Evolutionary conservation across 371 early-diverging fungal species (phyloP), one percentile per base, ranked within the genome.

Genomic region (Actinomortierella wolfii): DNA sequence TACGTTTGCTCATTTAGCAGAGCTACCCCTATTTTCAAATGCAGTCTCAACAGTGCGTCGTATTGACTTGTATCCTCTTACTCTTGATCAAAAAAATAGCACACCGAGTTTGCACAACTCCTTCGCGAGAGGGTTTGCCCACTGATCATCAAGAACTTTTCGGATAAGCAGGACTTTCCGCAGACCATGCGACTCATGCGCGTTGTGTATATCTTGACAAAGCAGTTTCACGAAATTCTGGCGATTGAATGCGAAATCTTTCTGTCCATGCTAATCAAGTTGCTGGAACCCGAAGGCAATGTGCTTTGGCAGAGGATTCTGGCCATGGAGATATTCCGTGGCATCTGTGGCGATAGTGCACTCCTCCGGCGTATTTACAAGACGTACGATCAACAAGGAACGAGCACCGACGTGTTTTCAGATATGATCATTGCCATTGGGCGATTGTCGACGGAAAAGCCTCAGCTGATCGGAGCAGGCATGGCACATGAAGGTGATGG

Each of bases 181-280:
- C 81, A 90, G 55, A 86, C 89, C 0, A 90, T 95, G 81, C 91
- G 97, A 3, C 76, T 95, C 17, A 89, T 91, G 56, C 82, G 97
- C 21, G 83, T 97, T 1, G 88, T 94, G 1, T 84, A 88, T 56
- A 83, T 90, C 34, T 80, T 97, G 21, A 85, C 96, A 45, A 89
- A 89, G 56, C 83, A 93, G 54, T 91, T 95, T 65, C 86, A 84
- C 57, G 83, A 83, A 39, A 80, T 88, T 6, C 63, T 97, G 81
- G 64, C 81, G 9, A 92, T 90, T 75, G 97, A 97, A 61, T 94
- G 95, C 75, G 97, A 97, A 68, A 92, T 97, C 28, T 95, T 97
- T 57, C 68, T 98, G 47, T 87, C 94, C 6, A 91, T 96, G 84
- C 83, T 95, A 65, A 83, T 89, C 40, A 91, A 93, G 66, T 83